These are phyloP conservation scores for Seminavis robusta DNA, from an alignment of 108 stramenopile genomes.

Conservation along the genomic window DNA sequence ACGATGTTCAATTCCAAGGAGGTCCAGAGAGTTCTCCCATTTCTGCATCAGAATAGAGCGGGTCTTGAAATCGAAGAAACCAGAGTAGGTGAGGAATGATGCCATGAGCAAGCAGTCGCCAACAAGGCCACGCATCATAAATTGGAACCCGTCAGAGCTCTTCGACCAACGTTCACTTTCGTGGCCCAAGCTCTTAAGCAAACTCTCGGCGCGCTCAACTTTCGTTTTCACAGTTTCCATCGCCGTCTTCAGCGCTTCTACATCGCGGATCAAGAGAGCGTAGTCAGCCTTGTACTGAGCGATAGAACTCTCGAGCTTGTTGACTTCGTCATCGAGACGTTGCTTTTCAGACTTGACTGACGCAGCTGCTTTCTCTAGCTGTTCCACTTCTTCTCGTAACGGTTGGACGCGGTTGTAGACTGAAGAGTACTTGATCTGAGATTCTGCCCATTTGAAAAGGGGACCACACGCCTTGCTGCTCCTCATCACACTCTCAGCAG, in stretches of 20 bases:
- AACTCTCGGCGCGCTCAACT: constrained; percentile 91
- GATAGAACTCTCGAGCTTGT: constrained; percentile 85
- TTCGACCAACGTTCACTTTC: constrained; percentile 97
- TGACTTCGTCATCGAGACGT: constrained; percentile 76
- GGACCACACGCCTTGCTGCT: constrained; percentile 96
- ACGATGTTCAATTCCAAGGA: constrained; percentile 85
- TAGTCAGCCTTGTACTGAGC: constrained; percentile 95
- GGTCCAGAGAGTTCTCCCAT: constrained; percentile 78
- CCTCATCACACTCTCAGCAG: constrained; percentile 61
- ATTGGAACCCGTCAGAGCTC: constrained; percentile 82
- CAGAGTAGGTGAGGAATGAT: constrained; percentile 93
- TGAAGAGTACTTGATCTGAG: constrained; percentile 90
- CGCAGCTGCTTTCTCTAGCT: constrained; percentile 72
- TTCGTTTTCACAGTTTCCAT: constrained; percentile 90
- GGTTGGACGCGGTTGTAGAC: constrained; percentile 96
- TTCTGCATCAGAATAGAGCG: constrained; percentile 57
- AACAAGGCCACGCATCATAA: constrained; percentile 78
- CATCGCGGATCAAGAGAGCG: constrained; percentile 91
- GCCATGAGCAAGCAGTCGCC: constrained; percentile 92
- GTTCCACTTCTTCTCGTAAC: constrained; percentile 93
- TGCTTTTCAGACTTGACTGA: constrained; percentile 74
- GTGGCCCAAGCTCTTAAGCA: constrained; percentile 87
- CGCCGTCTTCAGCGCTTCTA: constrained; percentile 93
- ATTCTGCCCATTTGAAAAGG: constrained; percentile 94
- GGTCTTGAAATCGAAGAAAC: constrained; percentile 88